Evolutionary conservation across 495 filamentous ascomycete species (phyloP).

Genomic region (Daldinia bambusicola): DNA sequence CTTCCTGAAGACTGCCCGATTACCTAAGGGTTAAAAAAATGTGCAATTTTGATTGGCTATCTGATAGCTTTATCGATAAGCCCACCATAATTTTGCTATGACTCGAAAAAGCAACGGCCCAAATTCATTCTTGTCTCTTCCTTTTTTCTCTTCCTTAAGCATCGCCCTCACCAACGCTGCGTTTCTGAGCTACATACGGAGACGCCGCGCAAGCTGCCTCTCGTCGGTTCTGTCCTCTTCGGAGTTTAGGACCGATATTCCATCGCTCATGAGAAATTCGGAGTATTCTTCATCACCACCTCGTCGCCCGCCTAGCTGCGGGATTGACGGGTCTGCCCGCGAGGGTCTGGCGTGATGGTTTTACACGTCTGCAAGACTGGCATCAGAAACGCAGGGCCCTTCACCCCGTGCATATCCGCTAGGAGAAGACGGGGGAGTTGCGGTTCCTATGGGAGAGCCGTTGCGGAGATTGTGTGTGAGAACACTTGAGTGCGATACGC

Average conservation of each 20-base stretch:
- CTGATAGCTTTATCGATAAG: constrained; percentile 43
- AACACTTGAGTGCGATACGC: constrained; percentile 99
- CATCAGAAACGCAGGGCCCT: constrained; percentile 96
- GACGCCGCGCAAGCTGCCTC: constrained; percentile 55
- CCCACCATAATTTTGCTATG: constrained; percentile 36
- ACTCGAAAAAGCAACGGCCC: constrained; percentile 42
- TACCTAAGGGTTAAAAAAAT: neutral
- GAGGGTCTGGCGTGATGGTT: constrained; percentile 88
- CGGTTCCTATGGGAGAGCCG: constrained; percentile 83
- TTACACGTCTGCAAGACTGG: constrained; percentile 85
- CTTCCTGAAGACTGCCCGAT: no score
- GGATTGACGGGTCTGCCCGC: constrained; percentile 73
- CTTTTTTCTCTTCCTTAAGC: constrained; percentile 66
- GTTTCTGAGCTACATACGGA: constrained; percentile 99
- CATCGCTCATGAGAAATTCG: constrained; percentile 99
- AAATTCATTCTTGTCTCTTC: constrained; percentile 36
- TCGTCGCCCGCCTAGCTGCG: constrained; percentile 49
- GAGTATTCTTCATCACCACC: constrained; percentile 89
- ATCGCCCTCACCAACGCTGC: constrained; percentile 96
- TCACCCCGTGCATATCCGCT: constrained; percentile 54
- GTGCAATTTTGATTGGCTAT: constrained; percentile 9
- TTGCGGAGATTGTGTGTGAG: constrained; percentile 93
- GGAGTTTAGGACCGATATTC: constrained; percentile 44
- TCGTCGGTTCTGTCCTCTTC: constrained; percentile 46
- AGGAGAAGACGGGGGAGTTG: constrained; percentile 51